phyloP scores from a whole-genome alignment of 1,284 basidiomycete genomes.

The Ustilago esculenta region DNA sequence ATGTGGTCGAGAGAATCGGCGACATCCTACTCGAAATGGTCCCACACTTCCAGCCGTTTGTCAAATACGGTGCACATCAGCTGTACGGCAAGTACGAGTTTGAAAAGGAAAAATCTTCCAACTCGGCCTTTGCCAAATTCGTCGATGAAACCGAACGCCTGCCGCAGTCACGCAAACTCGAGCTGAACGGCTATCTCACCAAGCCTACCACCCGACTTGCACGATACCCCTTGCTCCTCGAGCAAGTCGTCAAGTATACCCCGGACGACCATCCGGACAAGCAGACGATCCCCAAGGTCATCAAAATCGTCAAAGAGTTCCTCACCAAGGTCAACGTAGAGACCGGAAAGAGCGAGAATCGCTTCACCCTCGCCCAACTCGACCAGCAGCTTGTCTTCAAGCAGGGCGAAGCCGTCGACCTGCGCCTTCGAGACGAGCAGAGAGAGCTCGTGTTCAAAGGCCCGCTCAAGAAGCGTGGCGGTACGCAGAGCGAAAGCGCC shows the following conservation, averaged over 20 bases:
- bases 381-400: constrained; percentile 87
- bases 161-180: constrained; percentile 93
- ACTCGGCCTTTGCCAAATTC: constrained; percentile 92
- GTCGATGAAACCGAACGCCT: constrained; percentile 93
- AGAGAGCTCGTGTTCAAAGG: constrained; percentile 94
- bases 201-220: constrained; percentile 98
- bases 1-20: constrained; percentile 89
- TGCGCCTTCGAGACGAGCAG: constrained; percentile 84
- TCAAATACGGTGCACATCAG: constrained; percentile 95
- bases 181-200: constrained; percentile 94
- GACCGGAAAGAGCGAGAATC: constrained; percentile 89
- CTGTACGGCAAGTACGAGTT: constrained; percentile 98
- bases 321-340: constrained; percentile 89
- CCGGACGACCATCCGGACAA: constrained; percentile 91
- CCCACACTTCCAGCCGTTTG: constrained; percentile 88
- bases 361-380: constrained; percentile 89
- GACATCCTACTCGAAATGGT: constrained; percentile 91
- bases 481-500: constrained; percentile 75
- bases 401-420: constrained; percentile 84
- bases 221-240: constrained; percentile 90
- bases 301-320: constrained; percentile 83
- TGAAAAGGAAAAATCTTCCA: constrained; percentile 94
- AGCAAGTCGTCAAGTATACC: constrained; percentile 92
- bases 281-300: constrained; percentile 78
- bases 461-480: constrained; percentile 88